A percentile compares a stretch with the other conserved stretches of the same genome.
These are phyloP conservation scores for Neurospora intermedia DNA, from an alignment of 495 filamentous ascomycete species.

Conservation along the genomic window DNA sequence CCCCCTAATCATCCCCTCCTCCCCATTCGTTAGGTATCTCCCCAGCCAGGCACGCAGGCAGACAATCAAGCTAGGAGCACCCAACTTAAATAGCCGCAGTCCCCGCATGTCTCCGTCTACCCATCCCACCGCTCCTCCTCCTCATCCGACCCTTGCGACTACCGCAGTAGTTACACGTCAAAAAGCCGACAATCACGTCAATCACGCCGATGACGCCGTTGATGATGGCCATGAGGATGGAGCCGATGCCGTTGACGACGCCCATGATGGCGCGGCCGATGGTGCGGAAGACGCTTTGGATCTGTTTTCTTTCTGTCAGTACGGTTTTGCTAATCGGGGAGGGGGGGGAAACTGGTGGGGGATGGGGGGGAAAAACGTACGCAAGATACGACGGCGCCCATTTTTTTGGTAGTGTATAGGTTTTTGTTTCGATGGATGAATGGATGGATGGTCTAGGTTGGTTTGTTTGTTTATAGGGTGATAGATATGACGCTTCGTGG, in stretches of 20 bases:
- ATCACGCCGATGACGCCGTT: constrained; percentile 64
- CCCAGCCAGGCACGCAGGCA: too few species aligned
- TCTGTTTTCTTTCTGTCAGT: constrained; percentile 38
- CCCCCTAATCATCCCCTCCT: too few species aligned
- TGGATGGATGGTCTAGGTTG: background rate
- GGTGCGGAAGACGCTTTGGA: constrained; percentile 65
- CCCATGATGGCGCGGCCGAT: constrained; percentile 79
- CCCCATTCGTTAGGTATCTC: too few species aligned
- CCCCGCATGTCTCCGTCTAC: constrained; percentile 16
- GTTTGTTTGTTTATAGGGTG: constrained; percentile 3
- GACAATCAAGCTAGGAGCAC: too few species aligned
- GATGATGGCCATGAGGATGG: constrained; percentile 73
- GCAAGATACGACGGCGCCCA: constrained; percentile 94
- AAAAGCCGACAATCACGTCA: constrained; percentile 73
- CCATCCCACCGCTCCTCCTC: constrained; percentile 14
- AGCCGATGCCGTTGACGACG: constrained; percentile 61
- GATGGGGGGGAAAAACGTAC: constrained; percentile 46
- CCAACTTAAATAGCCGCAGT: constrained; percentile 15
- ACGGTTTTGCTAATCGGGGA: background rate
- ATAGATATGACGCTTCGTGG: constrained; percentile 1
- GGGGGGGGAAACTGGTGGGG: background rate
- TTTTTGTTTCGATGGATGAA: too few species aligned
- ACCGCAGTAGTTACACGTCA: constrained; percentile 61
- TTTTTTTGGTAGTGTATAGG: constrained; percentile 30
- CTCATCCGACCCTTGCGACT: constrained; percentile 16